These are phyloP conservation scores for Chenopodium album DNA, from an alignment of 148 eudicot genomes.

Conservation along the genomic window DNA sequence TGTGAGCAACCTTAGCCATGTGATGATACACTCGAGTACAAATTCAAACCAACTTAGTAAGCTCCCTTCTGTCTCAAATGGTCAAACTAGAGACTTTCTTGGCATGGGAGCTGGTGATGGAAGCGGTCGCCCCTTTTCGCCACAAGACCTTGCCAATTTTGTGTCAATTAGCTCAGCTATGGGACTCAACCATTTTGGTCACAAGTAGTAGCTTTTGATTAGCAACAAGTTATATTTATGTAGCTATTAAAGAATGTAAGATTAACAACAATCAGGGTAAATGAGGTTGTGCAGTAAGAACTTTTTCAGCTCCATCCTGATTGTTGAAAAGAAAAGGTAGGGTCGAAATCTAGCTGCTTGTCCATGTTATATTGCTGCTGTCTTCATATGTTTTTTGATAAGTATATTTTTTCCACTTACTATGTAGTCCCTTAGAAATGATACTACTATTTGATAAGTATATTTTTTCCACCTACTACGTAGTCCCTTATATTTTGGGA, in stretches of 20 bases:
- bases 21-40: slow-evolving; percentile 38
- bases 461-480: no score
- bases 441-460: no score
- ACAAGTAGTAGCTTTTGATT: slow-evolving; percentile 32
- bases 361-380: no score
- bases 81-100: slow-evolving; percentile 75
- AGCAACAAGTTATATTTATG: background rate
- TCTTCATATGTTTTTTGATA: no score
- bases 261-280: no score
- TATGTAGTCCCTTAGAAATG: no score
- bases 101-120: slow-evolving; percentile 61
- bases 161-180: slow-evolving; percentile 59
- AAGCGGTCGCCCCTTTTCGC: slow-evolving; percentile 49
- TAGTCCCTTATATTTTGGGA: no score
- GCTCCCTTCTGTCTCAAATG: slow-evolving; percentile 23
- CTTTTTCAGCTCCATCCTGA: no score
- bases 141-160: slow-evolving; percentile 67
- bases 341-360: no score
- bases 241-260: background rate
- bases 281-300: background rate
- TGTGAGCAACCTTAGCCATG: slow-evolving; percentile 32
- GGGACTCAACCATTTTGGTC: slow-evolving; percentile 57
- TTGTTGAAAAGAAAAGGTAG: no score
- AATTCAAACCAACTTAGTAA: slow-evolving; percentile 17
- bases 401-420: no score